Conservation (phyloP, 345 rosid genomes). For the Raphanus raphanistrum region DNA sequence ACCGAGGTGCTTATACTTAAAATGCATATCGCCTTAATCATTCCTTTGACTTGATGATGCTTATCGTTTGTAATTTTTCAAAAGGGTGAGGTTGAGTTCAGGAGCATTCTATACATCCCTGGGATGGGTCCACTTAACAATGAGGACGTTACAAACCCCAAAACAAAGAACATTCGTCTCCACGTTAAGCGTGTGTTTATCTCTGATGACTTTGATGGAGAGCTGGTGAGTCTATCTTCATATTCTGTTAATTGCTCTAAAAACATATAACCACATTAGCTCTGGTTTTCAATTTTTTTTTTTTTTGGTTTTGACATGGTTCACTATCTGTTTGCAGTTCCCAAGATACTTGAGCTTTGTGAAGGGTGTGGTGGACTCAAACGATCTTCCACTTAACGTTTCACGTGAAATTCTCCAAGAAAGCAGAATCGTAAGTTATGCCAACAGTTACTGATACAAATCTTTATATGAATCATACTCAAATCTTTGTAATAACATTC, state of each 20-base stretch:
- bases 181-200: conserved; percentile 97
- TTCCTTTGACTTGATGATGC: background rate
- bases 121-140: conserved; percentile 98
- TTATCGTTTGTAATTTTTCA: background rate
- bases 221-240: conserved; percentile 55
- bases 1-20: conserved; percentile 67
- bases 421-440: conserved; percentile 64
- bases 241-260: background rate
- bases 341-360: conserved; percentile 97
- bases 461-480: background rate
- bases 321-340: conserved; percentile 50
- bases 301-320: too few relatives aligned
- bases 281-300: too few relatives aligned
- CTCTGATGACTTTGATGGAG: conserved; percentile 99
- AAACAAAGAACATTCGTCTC: conserved; percentile 84
- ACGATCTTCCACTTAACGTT: conserved; percentile 97
- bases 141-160: conserved; percentile 82
- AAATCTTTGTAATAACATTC: background rate
- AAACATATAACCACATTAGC: background rate
- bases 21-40: background rate
- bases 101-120: conserved; percentile 88
- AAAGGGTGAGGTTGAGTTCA: conserved; percentile 99
- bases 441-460: background rate
- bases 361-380: conserved; percentile 91
- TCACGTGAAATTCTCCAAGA: conserved; percentile 98